Base-by-base conservation (phyloP, 2,329 filamentous ascomycete species). In the Pseudocercospora eumusae region DNA sequence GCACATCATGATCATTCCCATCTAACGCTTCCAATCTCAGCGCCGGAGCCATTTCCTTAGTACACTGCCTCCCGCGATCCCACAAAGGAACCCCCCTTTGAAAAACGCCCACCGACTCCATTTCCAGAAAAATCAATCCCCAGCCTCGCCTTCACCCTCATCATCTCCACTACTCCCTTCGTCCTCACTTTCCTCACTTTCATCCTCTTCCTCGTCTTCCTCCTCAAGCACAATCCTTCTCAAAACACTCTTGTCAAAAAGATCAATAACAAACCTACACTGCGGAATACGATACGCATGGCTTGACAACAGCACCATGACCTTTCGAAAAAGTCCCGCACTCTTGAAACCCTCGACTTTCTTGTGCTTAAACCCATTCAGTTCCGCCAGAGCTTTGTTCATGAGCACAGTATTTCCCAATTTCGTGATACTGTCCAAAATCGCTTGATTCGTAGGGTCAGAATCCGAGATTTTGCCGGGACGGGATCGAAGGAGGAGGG, bases 341-440 rank as follows among this genome's bases (percentile, higher is more conserved):
- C 90, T 89, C 40, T 84, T 84, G 74, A 99, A 97, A 0, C 88
- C 87, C 0, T 87, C 82, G 0, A 87, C 86, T 69, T 91, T 89
- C 71, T 88, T 90, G n/a, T 65, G 54, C 71, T 69, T 71, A 28
- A 72, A 69, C 81, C 74, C 76, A 63, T 86, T 87, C 59, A 99
- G 83, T 75, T 98, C 93, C 20, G 83, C 86, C 56, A 93, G 87
- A 5, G 93, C 91, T 74, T 90, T 89, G 75, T 96, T 96, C 73
- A 92, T 93, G 55, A 97, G 82, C 15, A 99, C 92, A 62, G 93
- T 95, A 73, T 98, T 97, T 60, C 93, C 92, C 62, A 99, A 83
- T 71, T 97, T 93, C 13, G 91, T 87, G 65, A 96, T 88, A 40
- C 95, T 84, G 71, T 92, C 90, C 27, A 98, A 78, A 52, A 98